These are phyloP conservation scores for Backusella mclennaniae DNA, from an alignment of 192 early-diverging fungal species.

Conservation along the genomic window DNA sequence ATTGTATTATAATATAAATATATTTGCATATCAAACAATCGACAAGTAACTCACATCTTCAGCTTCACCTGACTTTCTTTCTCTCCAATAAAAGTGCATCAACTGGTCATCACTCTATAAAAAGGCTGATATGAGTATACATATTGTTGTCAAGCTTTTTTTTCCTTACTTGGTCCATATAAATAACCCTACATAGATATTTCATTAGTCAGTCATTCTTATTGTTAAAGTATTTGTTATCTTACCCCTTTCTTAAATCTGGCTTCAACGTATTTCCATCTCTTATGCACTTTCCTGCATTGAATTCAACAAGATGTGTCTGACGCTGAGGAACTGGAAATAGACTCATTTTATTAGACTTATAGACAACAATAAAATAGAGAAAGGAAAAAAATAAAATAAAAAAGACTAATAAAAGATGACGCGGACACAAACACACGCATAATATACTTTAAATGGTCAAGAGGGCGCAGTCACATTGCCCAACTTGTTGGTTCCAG, in stretches of 20 bases:
- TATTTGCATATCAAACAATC: too few species aligned
- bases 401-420: background rate
- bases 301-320: constrained; percentile 57
- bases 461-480: background rate
- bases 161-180: constrained; percentile 56
- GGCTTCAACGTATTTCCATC: constrained; percentile 69
- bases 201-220: background rate
- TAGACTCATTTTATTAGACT: constrained; percentile 18
- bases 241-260: constrained; percentile 70
- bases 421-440: background rate
- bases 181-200: constrained; percentile 33
- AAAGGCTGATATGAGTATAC: background rate
- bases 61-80: constrained; percentile 45
- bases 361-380: background rate
- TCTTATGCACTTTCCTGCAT: constrained; percentile 69
- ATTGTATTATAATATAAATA: too few species aligned
- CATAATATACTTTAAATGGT: background rate
- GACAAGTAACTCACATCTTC: constrained; percentile 44
- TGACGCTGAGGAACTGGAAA: constrained; percentile 20
- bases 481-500: background rate
- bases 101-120: constrained; percentile 61
- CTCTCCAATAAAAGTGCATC: constrained; percentile 83
- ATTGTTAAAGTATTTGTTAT: background rate
- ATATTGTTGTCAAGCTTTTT: background rate
- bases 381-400: background rate